Conservation (phyloP, 805 yeast genomes). For the Dipodascus geniculatus region DNA sequence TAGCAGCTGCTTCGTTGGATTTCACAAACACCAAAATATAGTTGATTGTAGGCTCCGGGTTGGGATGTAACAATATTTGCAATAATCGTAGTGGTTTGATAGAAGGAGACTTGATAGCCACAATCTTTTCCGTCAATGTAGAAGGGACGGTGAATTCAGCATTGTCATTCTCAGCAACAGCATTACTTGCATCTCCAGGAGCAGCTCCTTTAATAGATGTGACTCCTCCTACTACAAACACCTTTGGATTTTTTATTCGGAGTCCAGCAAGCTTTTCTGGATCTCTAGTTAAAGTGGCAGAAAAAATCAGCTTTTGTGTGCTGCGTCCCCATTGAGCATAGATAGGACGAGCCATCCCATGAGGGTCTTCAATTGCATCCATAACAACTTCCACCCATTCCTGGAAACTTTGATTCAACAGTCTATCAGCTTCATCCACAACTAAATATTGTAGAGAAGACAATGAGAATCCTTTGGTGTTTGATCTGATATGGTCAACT, state of each 20-base stretch:
- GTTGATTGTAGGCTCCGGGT: slow-evolving; percentile 18
- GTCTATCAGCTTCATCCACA: slow-evolving; percentile 89
- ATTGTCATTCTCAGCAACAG: slow-evolving; percentile 2
- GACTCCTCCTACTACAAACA: slow-evolving; percentile 53
- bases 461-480: slow-evolving; percentile 34
- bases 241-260: slow-evolving; percentile 56
- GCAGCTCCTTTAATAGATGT: slow-evolving; percentile 24
- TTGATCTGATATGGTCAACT: slow-evolving; percentile 39
- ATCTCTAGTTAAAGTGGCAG: slow-evolving; percentile 90
- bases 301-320: slow-evolving; percentile 63
- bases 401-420: slow-evolving; percentile 89
- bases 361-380: slow-evolving; percentile 12
- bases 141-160: slow-evolving; percentile 27
- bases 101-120: slow-evolving; percentile 21
- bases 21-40: slow-evolving; percentile 53
- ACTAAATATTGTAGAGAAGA: slow-evolving; percentile 50
- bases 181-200: slow-evolving; percentile 6
- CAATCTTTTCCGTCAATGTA: slow-evolving; percentile 24
- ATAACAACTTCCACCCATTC: slow-evolving; percentile 63
- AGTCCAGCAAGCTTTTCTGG: slow-evolving; percentile 74
- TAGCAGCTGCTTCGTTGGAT: slow-evolving; percentile 78
- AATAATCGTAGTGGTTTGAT: slow-evolving; percentile 68
- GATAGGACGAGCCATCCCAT: slow-evolving; percentile 3
- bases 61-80: slow-evolving; percentile 33
- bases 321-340: slow-evolving; percentile 21